These are phyloP conservation scores for Tetraselmis chui DNA, from an alignment of 139 green algal species.

Conservation along the genomic window DNA sequence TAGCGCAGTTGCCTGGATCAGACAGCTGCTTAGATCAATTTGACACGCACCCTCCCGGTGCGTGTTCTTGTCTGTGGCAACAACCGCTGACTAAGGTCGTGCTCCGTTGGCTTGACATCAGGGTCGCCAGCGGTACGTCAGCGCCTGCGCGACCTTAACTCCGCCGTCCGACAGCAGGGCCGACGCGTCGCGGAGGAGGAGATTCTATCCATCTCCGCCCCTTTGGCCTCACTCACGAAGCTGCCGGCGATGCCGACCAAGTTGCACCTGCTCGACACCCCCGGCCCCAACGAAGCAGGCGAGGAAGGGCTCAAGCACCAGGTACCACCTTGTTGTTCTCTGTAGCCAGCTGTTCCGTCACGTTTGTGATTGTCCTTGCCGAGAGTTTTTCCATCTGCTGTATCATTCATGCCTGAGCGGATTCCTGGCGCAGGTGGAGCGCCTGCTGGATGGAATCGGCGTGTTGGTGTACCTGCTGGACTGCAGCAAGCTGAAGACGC, in stretches of 20 bases:
- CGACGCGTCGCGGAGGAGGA: slow-evolving; percentile 10
- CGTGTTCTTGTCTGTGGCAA: slow-evolving; percentile 6
- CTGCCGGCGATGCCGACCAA: not conserved
- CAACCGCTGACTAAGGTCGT: slow-evolving; percentile 5
- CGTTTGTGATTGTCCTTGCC: no score
- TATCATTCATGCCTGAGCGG: no score
- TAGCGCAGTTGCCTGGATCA: not conserved
- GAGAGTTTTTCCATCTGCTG: no score
- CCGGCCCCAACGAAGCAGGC: slow-evolving; percentile 65
- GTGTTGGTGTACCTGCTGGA: slow-evolving; percentile 64
- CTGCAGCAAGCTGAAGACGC: slow-evolving; percentile 75
- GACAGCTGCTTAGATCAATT: not conserved
- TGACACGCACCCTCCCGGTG: not conserved
- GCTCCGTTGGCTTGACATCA: not conserved
- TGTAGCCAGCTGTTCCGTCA: no score
- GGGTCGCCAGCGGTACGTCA: slow-evolving; percentile 3
- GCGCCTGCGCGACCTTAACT: slow-evolving; percentile 56
- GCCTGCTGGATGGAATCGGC: slow-evolving; percentile 60
- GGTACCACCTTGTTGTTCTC: no score
- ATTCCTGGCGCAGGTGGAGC: slow-evolving; percentile 64
- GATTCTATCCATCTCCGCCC: slow-evolving; percentile 32
- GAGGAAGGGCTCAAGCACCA: slow-evolving; percentile 56
- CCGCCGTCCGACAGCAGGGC: slow-evolving; percentile 20
- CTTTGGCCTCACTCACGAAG: slow-evolving; percentile 32
- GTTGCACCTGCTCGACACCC: slow-evolving; percentile 58